Evolutionary conservation across 176 grass and related monocot species (phyloP).

Genomic region (Themeda triandra): DNA sequence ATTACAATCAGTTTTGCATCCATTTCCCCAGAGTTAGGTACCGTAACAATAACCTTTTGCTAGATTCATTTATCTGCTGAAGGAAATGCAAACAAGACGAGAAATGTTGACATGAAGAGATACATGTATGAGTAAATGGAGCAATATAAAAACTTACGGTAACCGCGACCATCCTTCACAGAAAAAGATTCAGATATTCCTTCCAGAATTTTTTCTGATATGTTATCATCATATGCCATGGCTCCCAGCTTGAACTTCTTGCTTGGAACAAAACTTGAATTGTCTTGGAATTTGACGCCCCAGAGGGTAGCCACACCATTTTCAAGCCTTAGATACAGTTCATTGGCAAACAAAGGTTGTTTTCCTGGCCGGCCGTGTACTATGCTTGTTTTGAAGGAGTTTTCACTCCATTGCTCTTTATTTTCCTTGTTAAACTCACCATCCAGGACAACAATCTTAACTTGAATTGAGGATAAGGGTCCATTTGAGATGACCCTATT

Average conservation of each 20-base stretch:
- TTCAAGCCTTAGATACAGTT: constrained; percentile 7
- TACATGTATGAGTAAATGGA: background rate
- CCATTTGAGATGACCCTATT: background rate
- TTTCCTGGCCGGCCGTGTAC: background rate
- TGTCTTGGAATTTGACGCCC: constrained; percentile 28
- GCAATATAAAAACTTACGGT: background rate
- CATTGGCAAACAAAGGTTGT: background rate
- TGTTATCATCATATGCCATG: constrained; percentile 23
- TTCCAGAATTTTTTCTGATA: constrained; percentile 21
- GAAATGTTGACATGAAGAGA: background rate
- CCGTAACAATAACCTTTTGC: background rate
- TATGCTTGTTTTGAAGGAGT: background rate
- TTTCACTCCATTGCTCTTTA: constrained; percentile 17
- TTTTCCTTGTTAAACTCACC: constrained; percentile 31
- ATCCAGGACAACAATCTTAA: constrained; percentile 22
- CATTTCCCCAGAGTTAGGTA: background rate
- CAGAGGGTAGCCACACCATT: constrained; percentile 10
- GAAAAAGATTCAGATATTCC: constrained; percentile 33
- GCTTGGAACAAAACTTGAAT: constrained; percentile 13
- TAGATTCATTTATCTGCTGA: background rate
- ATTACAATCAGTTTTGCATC: background rate
- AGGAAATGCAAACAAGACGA: background rate
- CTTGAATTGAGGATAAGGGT: constrained; percentile 26
- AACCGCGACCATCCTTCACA: constrained; percentile 1
- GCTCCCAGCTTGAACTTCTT: constrained; percentile 30